phyloP scores from a whole-genome alignment of 495 filamentous ascomycete genomes.

The Hypoxylon lienhwacheense region DNA sequence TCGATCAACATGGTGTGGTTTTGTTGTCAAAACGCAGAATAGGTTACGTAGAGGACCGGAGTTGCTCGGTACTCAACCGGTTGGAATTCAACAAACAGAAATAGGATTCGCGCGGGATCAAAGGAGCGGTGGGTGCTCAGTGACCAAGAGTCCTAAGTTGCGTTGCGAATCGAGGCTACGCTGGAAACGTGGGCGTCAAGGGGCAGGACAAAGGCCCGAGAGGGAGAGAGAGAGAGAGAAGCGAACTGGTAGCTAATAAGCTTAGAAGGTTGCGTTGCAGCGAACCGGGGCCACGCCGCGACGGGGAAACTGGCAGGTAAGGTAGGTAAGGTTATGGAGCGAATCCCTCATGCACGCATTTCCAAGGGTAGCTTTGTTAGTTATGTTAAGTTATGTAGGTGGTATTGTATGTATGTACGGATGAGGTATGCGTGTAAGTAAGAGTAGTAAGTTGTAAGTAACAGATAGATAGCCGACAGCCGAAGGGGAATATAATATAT shows the following conservation, averaged over 20 bases:
- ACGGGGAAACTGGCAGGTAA: constrained; percentile 22
- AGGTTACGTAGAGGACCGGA: constrained; percentile 4
- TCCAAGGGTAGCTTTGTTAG: constrained; percentile 20
- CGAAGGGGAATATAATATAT: constrained; percentile 16
- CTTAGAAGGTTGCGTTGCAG: constrained; percentile 37
- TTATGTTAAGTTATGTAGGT: constrained; percentile 14
- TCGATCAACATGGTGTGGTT: constrained; percentile 70
- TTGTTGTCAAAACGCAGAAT: constrained; percentile 3
- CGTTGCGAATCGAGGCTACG: constrained; percentile 4
- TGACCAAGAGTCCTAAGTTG: constrained; percentile 49
- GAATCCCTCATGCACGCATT: constrained; percentile 31
- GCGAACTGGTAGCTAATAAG: constrained; percentile 34
- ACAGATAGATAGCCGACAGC: constrained; percentile 17
- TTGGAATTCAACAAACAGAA: constrained; percentile 15
- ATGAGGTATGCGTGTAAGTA: too few species aligned
- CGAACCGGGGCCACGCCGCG: constrained; percentile 18
- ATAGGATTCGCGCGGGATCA: constrained; percentile 20
- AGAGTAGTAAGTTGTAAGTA: constrained; percentile 32
- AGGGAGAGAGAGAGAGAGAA: not conserved
- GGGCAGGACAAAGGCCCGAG: constrained; percentile 33
- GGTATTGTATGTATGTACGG: constrained; percentile 10
- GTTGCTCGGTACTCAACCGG: constrained; percentile 12
- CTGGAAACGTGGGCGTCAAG: constrained; percentile 23
- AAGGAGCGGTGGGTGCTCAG: constrained; percentile 24
- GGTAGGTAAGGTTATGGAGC: constrained; percentile 22